Evolutionary conservation across 31 red algal genomes (phyloP).

Genomic region (Endocladia muricata): DNA sequence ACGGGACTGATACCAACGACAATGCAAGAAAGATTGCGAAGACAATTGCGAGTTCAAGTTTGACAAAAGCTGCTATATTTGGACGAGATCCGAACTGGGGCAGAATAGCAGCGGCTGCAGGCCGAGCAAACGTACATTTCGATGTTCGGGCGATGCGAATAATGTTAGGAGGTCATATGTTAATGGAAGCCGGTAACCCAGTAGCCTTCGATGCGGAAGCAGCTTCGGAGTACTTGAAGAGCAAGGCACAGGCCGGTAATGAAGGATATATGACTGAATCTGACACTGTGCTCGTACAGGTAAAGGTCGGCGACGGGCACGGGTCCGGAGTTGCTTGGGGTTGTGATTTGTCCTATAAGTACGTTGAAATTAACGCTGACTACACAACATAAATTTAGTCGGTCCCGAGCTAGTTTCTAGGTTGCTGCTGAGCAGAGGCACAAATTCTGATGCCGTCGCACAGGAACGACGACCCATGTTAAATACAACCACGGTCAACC

Average conservation of each 20-base stretch:
- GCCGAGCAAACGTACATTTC: conserved; percentile 70
- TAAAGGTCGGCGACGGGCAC: conserved; percentile 67
- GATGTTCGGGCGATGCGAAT: conserved; percentile 54
- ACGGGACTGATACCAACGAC: conserved; percentile 51
- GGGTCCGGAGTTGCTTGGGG: conserved; percentile 89
- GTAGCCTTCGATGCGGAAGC: conserved; percentile 73
- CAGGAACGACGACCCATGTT: too few species aligned
- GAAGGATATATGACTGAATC: conserved; percentile 69
- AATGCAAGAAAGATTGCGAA: conserved; percentile 72
- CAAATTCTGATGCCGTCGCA: too few species aligned
- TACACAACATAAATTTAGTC: conserved; percentile 99
- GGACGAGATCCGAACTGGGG: conserved; percentile 98
- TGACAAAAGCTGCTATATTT: conserved; percentile 84
- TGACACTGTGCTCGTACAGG: conserved; percentile 75
- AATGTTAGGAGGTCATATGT: conserved; percentile 58
- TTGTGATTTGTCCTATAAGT: conserved; percentile 97
- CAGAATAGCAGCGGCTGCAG: conserved; percentile 90
- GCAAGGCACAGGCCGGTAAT: conserved; percentile 37
- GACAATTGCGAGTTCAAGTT: conserved; percentile 53
- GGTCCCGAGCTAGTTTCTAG: too few species aligned
- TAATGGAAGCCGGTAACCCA: conserved; percentile 85
- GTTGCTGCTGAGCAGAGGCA: too few species aligned
- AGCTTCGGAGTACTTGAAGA: conserved; percentile 77
- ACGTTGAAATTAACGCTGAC: conserved; percentile 98
- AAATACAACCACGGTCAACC: too few species aligned